Evolutionary conservation across 306 rosid genomes (phyloP), one percentile per base, ranked within the genome.

Genomic region (Prosopis cineraria): DNA sequence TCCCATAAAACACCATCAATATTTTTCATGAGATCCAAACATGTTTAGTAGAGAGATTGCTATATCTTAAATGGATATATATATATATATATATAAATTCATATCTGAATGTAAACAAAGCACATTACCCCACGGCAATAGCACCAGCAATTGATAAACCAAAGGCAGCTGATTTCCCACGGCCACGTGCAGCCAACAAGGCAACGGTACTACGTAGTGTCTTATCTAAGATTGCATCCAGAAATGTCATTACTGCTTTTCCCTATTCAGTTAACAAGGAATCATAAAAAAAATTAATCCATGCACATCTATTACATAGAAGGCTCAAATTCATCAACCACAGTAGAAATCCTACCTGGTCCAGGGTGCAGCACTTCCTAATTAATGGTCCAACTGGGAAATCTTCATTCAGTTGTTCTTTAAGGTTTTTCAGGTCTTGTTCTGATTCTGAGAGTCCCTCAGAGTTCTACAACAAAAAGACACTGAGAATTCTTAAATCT

Each of bases 121-220:
- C 76, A 70, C 24, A 73, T 43, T 86, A 86, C 99, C 99, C 98
- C 47, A 91, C 91, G 78, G 99, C 97, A 83, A 93, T 40, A 73
- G 99, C 98, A 78, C 99, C 99, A 36, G 99, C 85, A 86, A 95
- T 81, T 5, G 99, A 89, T 80, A 95, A 88, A 84, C 99, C 99
- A 73, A 93, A 93, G 50, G 99, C 97, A 78, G 99, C 99, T 5
- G 99, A 95, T 83, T 95, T 95, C 14, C 99, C 99, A 75, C 99
- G 97, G 68, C 99, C 99, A 53, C 99, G 99, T 76, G 90, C 93
- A 88, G 99, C 98, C 13, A 95, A 85, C 84, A 89, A 81, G 53
- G 98, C 98, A 76, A 87, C 89, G 59, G 97, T 95, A 77, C 91
- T 87, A 34, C 91, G 82, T 24, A 91, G 96, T 56, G 90, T 84